Evolutionary conservation across 805 yeast species (phyloP), one percentile per base, ranked within the genome.

Genomic region (Candida suzukii): DNA sequence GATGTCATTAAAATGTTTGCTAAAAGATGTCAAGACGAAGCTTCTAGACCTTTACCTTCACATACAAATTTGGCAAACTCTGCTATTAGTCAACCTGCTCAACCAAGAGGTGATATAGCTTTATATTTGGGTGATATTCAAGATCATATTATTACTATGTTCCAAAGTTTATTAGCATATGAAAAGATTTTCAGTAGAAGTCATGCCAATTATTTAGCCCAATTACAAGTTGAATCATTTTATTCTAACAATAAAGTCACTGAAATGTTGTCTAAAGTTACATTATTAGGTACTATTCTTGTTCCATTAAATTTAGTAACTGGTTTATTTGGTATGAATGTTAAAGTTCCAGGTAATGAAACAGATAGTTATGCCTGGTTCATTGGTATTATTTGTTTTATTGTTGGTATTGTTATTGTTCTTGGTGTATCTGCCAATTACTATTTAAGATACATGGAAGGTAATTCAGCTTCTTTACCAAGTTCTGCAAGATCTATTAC

Each of bases 1-100:
- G 98, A 91, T 60, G 98, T 91, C 41, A 86, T 91, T 54, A 84
- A 85, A 52, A 90, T 88, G 95, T 88, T 91, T 68, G 93, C 96
- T 30, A 91, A 91, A 60, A 74, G 98, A 53, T 88, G 96, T 62
- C 90, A 83, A 54, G 97, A 88, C 63, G 80, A 76, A 45, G 73
- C 67, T 4, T 45, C 53, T 22, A 41, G 44, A 34, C 20, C 16
- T 30, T 37, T 29, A 37, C 47, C 27, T 19, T 50, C 56, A 1
- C 39, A 44, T 33, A 44, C 51, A 10, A 46, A 48, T 30, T 34
- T 43, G n/a, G 46, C 45, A 3, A 33, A 41, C 8, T 45, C 45
- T 3, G 31, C 37, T 14, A 40, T 38, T 21, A 49, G 58, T 22
- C 41, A 46, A 4, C 57, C 59, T 16, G 69, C 74, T 1, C 77